Conservation (phyloP, 805 yeast species). For the Priceomyces carsonii region DNA sequence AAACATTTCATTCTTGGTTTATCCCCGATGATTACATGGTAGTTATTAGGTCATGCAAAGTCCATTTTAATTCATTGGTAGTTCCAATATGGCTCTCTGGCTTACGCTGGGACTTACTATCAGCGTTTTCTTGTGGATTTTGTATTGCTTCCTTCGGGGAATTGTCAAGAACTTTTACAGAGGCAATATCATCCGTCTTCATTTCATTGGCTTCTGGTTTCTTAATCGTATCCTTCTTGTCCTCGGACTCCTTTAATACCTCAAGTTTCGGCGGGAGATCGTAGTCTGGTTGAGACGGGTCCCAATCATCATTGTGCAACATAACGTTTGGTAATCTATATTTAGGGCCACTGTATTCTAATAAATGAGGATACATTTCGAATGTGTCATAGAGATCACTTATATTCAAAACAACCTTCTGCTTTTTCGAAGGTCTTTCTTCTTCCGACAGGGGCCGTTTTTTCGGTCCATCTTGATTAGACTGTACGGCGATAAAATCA, state of each 20-base stretch:
- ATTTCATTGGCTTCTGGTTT: slow-evolving; percentile 1
- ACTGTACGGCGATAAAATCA: slow-evolving; percentile 27
- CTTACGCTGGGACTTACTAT: neutral
- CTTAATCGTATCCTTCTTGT: slow-evolving; percentile 3
- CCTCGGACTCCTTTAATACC: slow-evolving; percentile 5
- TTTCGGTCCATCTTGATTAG: slow-evolving; percentile 6
- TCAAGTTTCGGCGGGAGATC: slow-evolving; percentile 29
- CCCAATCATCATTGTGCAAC: slow-evolving; percentile 56
- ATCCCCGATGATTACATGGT: slow-evolving; percentile 31
- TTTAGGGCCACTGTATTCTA: slow-evolving; percentile 67
- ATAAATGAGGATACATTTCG: slow-evolving; percentile 61
- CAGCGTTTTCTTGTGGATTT: neutral
- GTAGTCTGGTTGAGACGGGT: slow-evolving; percentile 31
- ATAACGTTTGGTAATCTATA: slow-evolving; percentile 49
- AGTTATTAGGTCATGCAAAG: slow-evolving; percentile 64
- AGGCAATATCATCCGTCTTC: neutral
- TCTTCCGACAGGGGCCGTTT: slow-evolving; percentile 21
- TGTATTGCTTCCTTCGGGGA: neutral
- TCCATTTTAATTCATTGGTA: slow-evolving; percentile 69
- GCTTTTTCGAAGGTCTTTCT: slow-evolving; percentile 10
- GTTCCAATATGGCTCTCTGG: slow-evolving; percentile 50
- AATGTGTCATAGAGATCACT: slow-evolving; percentile 71
- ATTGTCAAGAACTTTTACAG: neutral
- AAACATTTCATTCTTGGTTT: too few relatives aligned
- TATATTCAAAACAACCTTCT: slow-evolving; percentile 46